Evolutionary conservation across 176 grass and related monocot species (phyloP).

Genomic region (Oryza brachyantha): DNA sequence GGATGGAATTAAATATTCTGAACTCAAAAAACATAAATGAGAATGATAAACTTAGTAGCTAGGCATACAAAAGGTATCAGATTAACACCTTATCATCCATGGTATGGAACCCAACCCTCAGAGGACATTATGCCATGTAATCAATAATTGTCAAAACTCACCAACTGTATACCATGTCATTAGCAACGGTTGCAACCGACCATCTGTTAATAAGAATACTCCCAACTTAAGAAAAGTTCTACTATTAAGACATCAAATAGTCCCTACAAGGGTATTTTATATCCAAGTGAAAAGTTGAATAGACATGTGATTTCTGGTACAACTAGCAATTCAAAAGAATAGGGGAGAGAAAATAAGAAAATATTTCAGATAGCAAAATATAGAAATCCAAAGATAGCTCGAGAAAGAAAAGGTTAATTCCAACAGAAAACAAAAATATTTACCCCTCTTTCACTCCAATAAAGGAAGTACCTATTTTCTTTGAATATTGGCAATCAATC

Average conservation of each 20-base stretch:
- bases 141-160: background rate
- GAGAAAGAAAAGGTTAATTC: background rate
- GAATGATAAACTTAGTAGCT: slow-evolving; percentile 14
- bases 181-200: background rate
- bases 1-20: background rate
- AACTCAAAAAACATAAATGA: slow-evolving; percentile 8
- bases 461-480: slow-evolving; percentile 24
- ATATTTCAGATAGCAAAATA: background rate
- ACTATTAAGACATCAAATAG: slow-evolving; percentile 2
- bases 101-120: background rate
- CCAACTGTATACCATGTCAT: slow-evolving; percentile 5
- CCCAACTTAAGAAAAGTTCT: slow-evolving; percentile 1
- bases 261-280: background rate
- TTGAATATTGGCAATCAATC: slow-evolving; percentile 32
- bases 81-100: background rate
- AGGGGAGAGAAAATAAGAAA: background rate
- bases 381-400: background rate
- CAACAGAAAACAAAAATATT: background rate
- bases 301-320: background rate
- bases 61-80: background rate
- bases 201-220: slow-evolving; percentile 8
- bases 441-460: slow-evolving; percentile 24
- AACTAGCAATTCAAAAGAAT: background rate
- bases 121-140: background rate
- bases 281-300: background rate